Base-by-base conservation (phyloP, 345 rosid genomes). In the Brassica cretica region DNA sequence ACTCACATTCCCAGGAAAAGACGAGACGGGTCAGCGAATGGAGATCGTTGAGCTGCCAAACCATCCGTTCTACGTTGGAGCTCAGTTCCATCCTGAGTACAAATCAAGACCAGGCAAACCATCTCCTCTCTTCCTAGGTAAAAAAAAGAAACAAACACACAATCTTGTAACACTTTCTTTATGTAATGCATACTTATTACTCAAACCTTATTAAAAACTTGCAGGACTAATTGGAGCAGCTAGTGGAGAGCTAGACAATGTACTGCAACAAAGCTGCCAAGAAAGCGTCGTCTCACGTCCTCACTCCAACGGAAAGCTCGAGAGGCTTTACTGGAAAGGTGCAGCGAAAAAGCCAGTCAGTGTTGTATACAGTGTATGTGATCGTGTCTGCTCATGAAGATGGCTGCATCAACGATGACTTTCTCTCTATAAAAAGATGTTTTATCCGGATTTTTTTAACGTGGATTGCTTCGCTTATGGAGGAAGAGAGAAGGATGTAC, bases 31-130 rank as follows among this genome's bases (percentile, higher is more conserved):
- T 18, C 88, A 32, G 74, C 90, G 98, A 32, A 95, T 95, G 99
- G 99, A 90, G 97, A 85, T 91, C 65, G 37, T 89, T 59, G 97
- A 91, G 77, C 78, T 91, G 5, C 85, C 80, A n/a, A 78, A 70
- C 68, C 97, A 91, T 86, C 97, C 94, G 19, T 91, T 86, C 77
- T 91, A 76, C 77, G 68, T 91, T 8, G 97, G 97, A 61, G 94
- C 83, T 66, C 99, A 95, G 85, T 95, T 95, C 74, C 99, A 95
- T 76, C 99, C 99, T 0, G 99, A 95, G 83, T 95, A 88, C 74
- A 95, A 91, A 83, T 95, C 98, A 66, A 93, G 98, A 76, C 98
- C 99, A 0, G 96, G 92, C 80, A 88, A 91, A 61, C 96, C 99
- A 46, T 95, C 99, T 65, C 86, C 99, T 72, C 72, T 88, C 65